Evolutionary conservation across 495 filamentous ascomycete genomes (phyloP).

Genomic region (Penicillium crystallinum): DNA sequence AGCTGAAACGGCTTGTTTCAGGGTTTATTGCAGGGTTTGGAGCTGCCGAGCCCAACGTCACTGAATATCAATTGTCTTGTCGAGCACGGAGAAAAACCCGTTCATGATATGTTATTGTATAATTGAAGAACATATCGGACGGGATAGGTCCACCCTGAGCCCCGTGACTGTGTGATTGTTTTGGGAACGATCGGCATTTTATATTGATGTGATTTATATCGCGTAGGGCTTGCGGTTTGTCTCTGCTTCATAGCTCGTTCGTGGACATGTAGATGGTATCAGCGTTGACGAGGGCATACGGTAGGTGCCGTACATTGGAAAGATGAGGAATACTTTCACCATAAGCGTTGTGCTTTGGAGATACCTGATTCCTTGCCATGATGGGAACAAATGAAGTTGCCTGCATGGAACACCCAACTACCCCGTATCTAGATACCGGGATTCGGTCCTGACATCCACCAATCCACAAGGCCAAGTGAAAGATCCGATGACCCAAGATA

Average conservation of each 20-base stretch:
- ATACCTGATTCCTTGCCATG: not conserved
- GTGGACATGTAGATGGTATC: no score
- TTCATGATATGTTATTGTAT: not conserved
- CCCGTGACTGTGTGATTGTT: no score
- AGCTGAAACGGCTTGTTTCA: not conserved
- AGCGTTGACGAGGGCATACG: no score
- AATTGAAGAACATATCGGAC: not conserved
- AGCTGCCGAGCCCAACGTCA: not conserved
- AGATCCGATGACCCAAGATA: not conserved
- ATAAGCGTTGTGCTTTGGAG: no score
- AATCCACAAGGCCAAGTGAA: not conserved
- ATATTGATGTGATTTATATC: not conserved
- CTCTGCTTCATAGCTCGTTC: no score
- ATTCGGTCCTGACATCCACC: not conserved
- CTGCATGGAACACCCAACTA: not conserved
- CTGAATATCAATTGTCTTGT: conserved; percentile 3
- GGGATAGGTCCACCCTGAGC: no score
- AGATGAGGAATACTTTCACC: no score
- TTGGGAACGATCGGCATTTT: not conserved
- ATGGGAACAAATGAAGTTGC: not conserved
- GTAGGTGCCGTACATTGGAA: no score
- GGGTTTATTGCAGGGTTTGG: not conserved
- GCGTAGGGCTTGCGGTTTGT: no score
- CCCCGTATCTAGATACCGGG: no score
- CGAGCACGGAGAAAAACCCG: conserved; percentile 8